Evolutionary conservation across 176 grass and related monocot genomes (phyloP).

Genomic region (Cymbopogon citratus): DNA sequence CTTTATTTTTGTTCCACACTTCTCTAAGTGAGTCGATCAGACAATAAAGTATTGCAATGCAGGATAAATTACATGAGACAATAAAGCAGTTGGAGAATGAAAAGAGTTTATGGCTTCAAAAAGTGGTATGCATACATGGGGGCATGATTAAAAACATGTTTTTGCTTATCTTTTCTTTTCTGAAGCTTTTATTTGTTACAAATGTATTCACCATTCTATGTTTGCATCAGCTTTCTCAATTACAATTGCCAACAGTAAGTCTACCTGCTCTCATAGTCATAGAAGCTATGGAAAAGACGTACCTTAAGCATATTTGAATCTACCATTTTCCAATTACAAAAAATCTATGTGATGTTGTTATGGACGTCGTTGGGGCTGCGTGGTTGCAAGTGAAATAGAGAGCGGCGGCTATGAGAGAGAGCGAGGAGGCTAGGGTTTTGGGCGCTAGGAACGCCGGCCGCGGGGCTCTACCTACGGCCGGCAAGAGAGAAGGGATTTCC

Average conservation of each 20-base stretch:
- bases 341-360: not conserved
- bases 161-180: not conserved
- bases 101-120: constrained; percentile 53
- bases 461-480: too few relatives aligned
- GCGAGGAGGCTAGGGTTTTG: too few relatives aligned
- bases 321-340: not conserved
- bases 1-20: not conserved
- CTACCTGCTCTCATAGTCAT: not conserved
- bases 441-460: too few relatives aligned
- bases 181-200: not conserved
- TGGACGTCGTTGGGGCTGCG: too few relatives aligned
- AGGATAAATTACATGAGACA: constrained; percentile 56
- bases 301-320: not conserved
- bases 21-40: constrained; percentile 30
- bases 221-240: not conserved
- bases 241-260: not conserved
- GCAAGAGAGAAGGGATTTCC: too few relatives aligned
- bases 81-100: constrained; percentile 61
- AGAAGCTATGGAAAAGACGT: not conserved
- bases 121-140: constrained; percentile 33
- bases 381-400: too few relatives aligned
- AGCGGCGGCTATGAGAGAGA: too few relatives aligned
- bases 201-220: not conserved
- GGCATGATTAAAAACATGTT: not conserved
- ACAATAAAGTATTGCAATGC: constrained; percentile 33